Evolutionary conservation across 2,329 filamentous ascomycete genomes (phyloP), one percentile per base, ranked within the genome.

Genomic region (Diaporthe caulivora): DNA sequence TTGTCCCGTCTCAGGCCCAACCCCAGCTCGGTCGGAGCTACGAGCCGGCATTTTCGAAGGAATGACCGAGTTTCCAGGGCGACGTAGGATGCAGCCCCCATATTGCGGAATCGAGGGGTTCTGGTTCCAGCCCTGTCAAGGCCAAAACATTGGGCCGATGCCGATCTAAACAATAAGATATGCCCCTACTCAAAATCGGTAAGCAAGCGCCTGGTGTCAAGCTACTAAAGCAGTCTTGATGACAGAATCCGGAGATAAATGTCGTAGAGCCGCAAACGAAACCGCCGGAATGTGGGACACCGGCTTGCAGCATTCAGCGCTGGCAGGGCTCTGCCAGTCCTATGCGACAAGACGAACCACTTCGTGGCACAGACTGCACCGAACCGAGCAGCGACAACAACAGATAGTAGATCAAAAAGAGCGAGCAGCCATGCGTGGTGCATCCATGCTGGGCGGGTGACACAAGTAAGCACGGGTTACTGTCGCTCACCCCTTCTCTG

Each of bases 21-120:
- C 11, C 44, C 29, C 62, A 65, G 62, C 62, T 65, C 62, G 62
- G 44, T 65, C 62, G 62, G 62, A 65, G 62, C 44, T 65, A 65
- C 44, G 44, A 47, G 60, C 40, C 62, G 44, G 29, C 42, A 26
- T 51, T 51, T 26, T 65, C 5, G 44, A 37, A 34, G 8, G 2
- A 65, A 24, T 18, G 62, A 24, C 62, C 62, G 62, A 51, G n/a
- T 65, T 51, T 65, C 44, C 21, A 47, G 11, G 6, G 21, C 51
- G 47, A 17, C 13, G 37, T 3, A 65, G 62, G 9, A 18, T 34
- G 44, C 44, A 2, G 21, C 29, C 44, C 44, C 29, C 31, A 37
- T 42, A 37, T 29, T 51, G 29, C 29, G 42, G 29, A 11, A 24
- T 13, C 31, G 10, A 26, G 29, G 29, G 44, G 2, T 34, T 24